Base-by-base conservation (phyloP, 176 grass and related monocot genomes). In the Dactylis glomerata region DNA sequence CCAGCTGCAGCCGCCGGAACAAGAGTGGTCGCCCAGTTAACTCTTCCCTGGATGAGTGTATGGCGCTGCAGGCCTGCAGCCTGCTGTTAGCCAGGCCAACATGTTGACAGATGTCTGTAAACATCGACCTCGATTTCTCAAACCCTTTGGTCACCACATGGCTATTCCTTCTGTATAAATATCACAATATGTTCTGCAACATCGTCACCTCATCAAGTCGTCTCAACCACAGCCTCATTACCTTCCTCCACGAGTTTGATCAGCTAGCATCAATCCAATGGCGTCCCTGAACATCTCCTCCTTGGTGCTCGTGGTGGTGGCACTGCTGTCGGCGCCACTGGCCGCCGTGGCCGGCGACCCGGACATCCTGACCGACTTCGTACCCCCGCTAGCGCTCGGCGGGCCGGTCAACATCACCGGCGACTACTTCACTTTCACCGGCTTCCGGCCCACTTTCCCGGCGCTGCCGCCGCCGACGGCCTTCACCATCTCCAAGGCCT, bases 281-380 rank as follows among this genome's bases (percentile, higher is more conserved):
- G 84, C 76, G 3, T 24, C 52, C 17, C 11, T 46, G 38, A 46
- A 16, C 69, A 46, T 2, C 49, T 44, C 12, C 13, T 61, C 5
- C 61, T 34, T 80, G 20, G 0, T 68, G 8, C 9, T 69, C 3
- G 1, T 50, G 3, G 22, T 75, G 16, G 30, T 82, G 0, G 87
- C 87, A 40, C 14, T 80, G 38, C 38, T 3, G 1, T 76, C 9
- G 1, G 30, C 81, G 1, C 76, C 85, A 19, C 7, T 54, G 49
- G 56, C 23, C 0, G 38, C 30, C 0, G 7, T 81, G 24, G 83
- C 51, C 20, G 83, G 88, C 5, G 83, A 89, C 50, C 88, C 88
- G 0, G 88, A 86, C 88, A 82, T 90, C 88, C 83, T 90, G 2
- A 64, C 83, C 42, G 83, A 86, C 72, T 90, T 77, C 52, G 9